Conservation (phyloP, 2,329 filamentous ascomycete genomes). For the Thielaviopsis ethacetica region DNA sequence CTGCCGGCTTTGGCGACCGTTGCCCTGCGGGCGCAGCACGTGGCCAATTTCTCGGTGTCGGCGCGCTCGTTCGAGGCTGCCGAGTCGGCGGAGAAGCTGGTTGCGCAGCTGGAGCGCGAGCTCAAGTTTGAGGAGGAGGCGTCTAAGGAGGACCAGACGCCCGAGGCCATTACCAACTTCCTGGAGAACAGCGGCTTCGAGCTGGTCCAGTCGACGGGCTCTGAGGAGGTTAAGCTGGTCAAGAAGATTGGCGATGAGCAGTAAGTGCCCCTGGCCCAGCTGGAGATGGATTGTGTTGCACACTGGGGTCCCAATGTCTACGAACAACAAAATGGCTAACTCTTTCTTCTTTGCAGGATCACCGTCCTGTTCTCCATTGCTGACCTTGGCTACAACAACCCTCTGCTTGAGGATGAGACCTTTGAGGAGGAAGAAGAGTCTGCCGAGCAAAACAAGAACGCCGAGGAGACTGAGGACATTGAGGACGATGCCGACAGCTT, state of each 20-base stretch:
- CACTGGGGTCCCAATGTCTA: slow-evolving; percentile 2
- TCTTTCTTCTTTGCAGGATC: slow-evolving; percentile 28
- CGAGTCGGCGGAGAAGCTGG: slow-evolving; percentile 38
- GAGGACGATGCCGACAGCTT: slow-evolving; percentile 33
- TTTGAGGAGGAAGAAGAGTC: slow-evolving; percentile 36
- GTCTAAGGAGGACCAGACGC: slow-evolving; percentile 53
- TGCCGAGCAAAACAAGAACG: slow-evolving; percentile 33
- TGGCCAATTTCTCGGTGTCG: slow-evolving; percentile 22
- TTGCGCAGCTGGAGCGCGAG: slow-evolving; percentile 63
- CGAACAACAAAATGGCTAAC: background rate
- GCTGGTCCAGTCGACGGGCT: slow-evolving; percentile 64
- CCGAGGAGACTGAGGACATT: slow-evolving; percentile 35
- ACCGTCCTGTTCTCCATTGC: slow-evolving; percentile 72
- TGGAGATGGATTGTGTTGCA: background rate
- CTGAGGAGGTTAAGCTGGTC: slow-evolving; percentile 75
- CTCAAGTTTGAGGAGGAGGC: slow-evolving; percentile 71
- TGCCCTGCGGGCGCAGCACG: slow-evolving; percentile 26
- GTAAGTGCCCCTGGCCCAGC: slow-evolving; percentile 32
- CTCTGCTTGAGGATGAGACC: slow-evolving; percentile 39
- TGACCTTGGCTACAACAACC: slow-evolving; percentile 55
- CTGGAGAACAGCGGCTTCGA: slow-evolving; percentile 72
- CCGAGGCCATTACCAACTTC: slow-evolving; percentile 72
- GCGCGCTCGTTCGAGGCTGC: slow-evolving; percentile 48
- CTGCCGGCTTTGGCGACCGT: slow-evolving; percentile 6
- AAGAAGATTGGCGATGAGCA: slow-evolving; percentile 77